phyloP scores from a whole-genome alignment of 495 filamentous ascomycete genomes.

The Terfezia claveryi region DNA sequence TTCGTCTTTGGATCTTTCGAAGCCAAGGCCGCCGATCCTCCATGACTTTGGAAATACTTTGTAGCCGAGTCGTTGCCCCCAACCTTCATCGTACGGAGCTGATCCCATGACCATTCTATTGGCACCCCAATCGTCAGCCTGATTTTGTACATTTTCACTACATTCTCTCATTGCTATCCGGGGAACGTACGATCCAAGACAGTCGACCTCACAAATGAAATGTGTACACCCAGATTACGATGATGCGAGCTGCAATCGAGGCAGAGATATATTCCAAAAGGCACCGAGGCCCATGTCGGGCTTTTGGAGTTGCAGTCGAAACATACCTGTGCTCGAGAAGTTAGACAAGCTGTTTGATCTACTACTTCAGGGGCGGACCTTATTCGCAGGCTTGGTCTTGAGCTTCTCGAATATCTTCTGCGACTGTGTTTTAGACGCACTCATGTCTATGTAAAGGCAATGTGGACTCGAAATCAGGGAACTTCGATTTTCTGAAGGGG shows the following conservation, averaged over 20 bases:
- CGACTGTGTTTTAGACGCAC: slow-evolving; percentile 81
- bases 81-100: slow-evolving; percentile 93
- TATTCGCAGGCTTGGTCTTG: slow-evolving; percentile 81
- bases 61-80: slow-evolving; percentile 96
- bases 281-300: slow-evolving; percentile 93
- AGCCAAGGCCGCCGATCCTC: slow-evolving; percentile 74
- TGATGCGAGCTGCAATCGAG: slow-evolving; percentile 89
- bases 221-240: slow-evolving; percentile 77
- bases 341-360: not conserved
- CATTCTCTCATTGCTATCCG: slow-evolving; percentile 2
- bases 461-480: not conserved
- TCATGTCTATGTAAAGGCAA: slow-evolving; percentile 35
- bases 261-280: slow-evolving; percentile 92
- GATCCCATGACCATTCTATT: slow-evolving; percentile 97
- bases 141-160: not conserved
- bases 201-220: slow-evolving; percentile 95
- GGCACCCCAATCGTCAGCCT: too few species aligned
- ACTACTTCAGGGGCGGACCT: slow-evolving; percentile 33
- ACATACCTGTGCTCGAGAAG: slow-evolving; percentile 41
- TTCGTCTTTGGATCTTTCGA: slow-evolving; percentile 94
- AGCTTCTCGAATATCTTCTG: slow-evolving; percentile 97
- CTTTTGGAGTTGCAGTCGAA: slow-evolving; percentile 95
- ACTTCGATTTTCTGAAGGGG: too few species aligned
- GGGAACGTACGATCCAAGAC: slow-evolving; percentile 75
- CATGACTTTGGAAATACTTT: slow-evolving; percentile 90